Conservation (phyloP, 345 rosid genomes). For the Citrus maxima region DNA sequence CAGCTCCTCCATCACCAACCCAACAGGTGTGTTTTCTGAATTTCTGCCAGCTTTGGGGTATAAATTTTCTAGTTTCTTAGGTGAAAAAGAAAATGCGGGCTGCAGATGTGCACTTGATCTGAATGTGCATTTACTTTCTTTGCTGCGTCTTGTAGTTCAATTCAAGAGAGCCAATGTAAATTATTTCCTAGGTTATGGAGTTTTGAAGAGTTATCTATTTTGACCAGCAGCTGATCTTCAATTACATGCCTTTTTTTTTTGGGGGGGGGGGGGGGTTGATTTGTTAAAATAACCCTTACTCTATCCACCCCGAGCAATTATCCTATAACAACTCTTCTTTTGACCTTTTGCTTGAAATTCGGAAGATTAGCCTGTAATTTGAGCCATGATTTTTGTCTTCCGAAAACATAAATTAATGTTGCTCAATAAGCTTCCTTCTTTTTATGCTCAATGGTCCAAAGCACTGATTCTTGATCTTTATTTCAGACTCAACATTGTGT, state of each 20-base stretch:
- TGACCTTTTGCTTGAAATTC: not conserved
- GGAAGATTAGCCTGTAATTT: not conserved
- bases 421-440: not conserved
- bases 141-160: not conserved
- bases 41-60: not conserved
- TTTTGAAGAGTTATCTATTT: not conserved
- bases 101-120: not conserved
- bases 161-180: not conserved
- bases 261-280: not conserved
- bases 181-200: not conserved
- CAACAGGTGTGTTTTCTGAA: conserved; percentile 37
- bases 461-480: not conserved
- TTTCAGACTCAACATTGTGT: not conserved
- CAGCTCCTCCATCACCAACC: conserved; percentile 66
- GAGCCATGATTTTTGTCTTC: not conserved
- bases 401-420: not conserved
- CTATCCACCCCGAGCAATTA: not conserved
- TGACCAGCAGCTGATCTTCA: not conserved
- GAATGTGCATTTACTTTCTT: not conserved
- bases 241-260: not conserved
- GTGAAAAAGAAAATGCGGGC: too few relatives aligned
- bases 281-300: not conserved
- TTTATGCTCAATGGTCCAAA: not conserved
- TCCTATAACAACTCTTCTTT: not conserved
- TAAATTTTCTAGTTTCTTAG: not conserved